These are phyloP conservation scores for Coriaria nepalensis DNA, from an alignment of 306 rosid genomes.

Conservation along the genomic window DNA sequence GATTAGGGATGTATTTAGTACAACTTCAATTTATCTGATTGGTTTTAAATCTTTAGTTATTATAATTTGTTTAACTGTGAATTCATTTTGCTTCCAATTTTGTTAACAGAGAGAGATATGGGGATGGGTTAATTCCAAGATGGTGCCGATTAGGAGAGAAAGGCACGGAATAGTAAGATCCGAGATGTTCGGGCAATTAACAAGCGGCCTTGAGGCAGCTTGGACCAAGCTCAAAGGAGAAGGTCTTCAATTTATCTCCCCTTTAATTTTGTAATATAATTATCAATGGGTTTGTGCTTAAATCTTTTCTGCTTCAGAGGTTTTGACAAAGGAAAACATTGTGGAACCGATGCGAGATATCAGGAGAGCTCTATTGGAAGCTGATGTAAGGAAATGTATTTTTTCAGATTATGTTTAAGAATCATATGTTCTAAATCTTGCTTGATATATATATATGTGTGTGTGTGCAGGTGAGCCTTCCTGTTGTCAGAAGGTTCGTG, in stretches of 20 bases:
- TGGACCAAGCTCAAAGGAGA: constrained; percentile 98
- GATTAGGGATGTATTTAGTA: not conserved
- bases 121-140: constrained; percentile 71
- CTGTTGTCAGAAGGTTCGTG: constrained; percentile 95
- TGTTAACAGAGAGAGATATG: constrained; percentile 66
- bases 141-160: constrained; percentile 22
- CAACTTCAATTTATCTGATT: not conserved
- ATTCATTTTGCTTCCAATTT: constrained; percentile 3
- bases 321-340: constrained; percentile 84
- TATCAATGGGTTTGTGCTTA: no score
- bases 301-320: no score
- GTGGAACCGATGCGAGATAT: constrained; percentile 97
- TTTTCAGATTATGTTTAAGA: constrained; percentile 4
- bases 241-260: constrained; percentile 27
- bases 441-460: constrained; percentile 38
- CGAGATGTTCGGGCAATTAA: constrained; percentile 92
- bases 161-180: constrained; percentile 58
- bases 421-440: constrained; percentile 5
- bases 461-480: constrained; percentile 99
- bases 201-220: constrained; percentile 84
- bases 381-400: constrained; percentile 50
- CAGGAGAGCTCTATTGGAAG: constrained; percentile 93
- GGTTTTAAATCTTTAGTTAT: constrained; percentile 7
- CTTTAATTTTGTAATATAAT: no score
- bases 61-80: no score